Conservation (phyloP, 345 rosid species). For the Corchorus capsularis region DNA sequence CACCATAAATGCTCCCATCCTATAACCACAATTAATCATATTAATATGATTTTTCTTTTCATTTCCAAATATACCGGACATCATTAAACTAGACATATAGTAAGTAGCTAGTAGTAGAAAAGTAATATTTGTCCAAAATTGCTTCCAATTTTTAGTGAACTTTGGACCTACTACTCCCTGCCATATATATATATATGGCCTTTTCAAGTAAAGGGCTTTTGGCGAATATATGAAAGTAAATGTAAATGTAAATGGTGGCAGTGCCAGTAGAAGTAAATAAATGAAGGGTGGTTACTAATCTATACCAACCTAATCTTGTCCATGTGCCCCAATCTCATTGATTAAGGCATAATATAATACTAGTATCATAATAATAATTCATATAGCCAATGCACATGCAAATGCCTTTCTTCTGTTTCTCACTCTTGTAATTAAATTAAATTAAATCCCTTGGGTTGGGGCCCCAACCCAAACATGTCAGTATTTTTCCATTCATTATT, state of each 20-base stretch:
- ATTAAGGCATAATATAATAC: not conserved
- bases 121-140: not conserved
- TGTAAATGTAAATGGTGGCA: too few species aligned
- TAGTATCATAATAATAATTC: not conserved
- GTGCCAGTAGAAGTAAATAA: not conserved
- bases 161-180: not conserved
- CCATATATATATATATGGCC: too few species aligned
- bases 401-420: not conserved
- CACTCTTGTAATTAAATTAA: not conserved
- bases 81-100: not conserved
- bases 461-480: not conserved
- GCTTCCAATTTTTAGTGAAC: not conserved
- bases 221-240: too few species aligned
- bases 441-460: not conserved
- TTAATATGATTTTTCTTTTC: too few species aligned
- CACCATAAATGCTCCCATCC: not conserved
- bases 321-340: slow-evolving; percentile 24
- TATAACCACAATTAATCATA: too few species aligned
- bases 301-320: slow-evolving; percentile 11
- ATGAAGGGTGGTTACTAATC: not conserved
- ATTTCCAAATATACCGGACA: not conserved
- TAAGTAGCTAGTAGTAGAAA: not conserved
- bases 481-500: not conserved
- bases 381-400: slow-evolving; percentile 13
- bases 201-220: not conserved